phyloP scores from a whole-genome alignment of 169 alveolate genomes.

The Cryptosporidium tyzzeri region DNA sequence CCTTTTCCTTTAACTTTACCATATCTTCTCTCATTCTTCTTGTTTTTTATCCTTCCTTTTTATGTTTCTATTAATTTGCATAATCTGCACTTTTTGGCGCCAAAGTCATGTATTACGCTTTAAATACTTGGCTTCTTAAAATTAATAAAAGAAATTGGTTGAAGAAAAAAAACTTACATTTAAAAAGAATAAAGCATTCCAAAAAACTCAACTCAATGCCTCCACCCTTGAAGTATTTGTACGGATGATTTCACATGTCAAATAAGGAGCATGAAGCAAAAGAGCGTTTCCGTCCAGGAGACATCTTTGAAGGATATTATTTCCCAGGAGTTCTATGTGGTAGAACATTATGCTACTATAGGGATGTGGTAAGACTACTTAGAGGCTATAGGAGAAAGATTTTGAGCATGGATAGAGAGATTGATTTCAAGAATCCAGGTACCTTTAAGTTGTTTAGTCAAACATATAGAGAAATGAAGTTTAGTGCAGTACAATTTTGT shows the following conservation, averaged over 20 bases:
- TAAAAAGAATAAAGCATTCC: too few species aligned
- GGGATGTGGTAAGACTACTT: conserved; percentile 28
- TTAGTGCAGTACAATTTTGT: conserved; percentile 50
- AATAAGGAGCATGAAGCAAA: conserved; percentile 32
- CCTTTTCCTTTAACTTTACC: not conserved
- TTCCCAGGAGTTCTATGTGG: conserved; percentile 75
- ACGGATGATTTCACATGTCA: not conserved
- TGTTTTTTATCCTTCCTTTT: not conserved
- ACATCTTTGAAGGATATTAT: conserved; percentile 60
- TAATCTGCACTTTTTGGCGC: conserved; percentile 3
- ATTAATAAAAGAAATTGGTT: not conserved
- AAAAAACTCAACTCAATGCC: not conserved
- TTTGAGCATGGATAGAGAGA: not conserved
- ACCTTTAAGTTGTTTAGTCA: conserved; percentile 30
- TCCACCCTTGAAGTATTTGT: not conserved
- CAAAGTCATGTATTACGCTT: conserved; percentile 8
- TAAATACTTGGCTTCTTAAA: not conserved
- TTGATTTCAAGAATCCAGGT: conserved; percentile 13
- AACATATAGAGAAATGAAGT: conserved; percentile 18
- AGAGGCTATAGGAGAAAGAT: conserved; percentile 8
- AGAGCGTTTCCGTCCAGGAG: conserved; percentile 74
- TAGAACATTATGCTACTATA: conserved; percentile 45
- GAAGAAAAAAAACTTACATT: too few species aligned
- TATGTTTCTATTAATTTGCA: not conserved
- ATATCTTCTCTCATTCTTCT: not conserved